Conservation (phyloP, 805 yeast species). For the Yarrowia alimentaria region DNA sequence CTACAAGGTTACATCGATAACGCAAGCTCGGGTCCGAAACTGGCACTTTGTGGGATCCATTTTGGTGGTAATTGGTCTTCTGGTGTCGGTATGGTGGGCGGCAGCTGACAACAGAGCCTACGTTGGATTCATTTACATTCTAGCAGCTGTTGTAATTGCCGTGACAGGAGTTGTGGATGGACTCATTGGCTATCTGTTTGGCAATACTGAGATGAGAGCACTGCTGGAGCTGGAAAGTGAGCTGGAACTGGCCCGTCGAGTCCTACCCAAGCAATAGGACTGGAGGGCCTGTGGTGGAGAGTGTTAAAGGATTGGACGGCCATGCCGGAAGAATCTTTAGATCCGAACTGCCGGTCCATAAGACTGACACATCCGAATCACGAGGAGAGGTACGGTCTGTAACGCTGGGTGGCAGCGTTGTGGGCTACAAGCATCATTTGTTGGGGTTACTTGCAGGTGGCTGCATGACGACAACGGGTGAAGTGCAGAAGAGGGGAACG, state of each 20-base stretch:
- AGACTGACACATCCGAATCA: too few relatives aligned
- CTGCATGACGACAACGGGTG: too few relatives aligned
- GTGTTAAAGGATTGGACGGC: too few relatives aligned
- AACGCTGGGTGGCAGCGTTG: too few relatives aligned
- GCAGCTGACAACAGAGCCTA: slow-evolving; percentile 52
- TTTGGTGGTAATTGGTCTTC: slow-evolving; percentile 50
- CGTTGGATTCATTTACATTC: slow-evolving; percentile 64
- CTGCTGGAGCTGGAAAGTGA: slow-evolving; percentile 72
- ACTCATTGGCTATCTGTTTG: slow-evolving; percentile 72
- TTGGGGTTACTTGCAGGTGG: too few relatives aligned
- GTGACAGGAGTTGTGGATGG: slow-evolving; percentile 74
- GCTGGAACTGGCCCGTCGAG: slow-evolving; percentile 44
- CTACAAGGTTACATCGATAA: slow-evolving; percentile 53
- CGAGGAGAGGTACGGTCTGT: too few relatives aligned
- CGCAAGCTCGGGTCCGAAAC: slow-evolving; percentile 65
- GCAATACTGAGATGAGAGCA: slow-evolving; percentile 76
- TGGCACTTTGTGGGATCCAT: slow-evolving; percentile 62
- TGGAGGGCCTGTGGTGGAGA: slow-evolving; percentile 1
- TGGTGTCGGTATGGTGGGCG: slow-evolving; percentile 59
- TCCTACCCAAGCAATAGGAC: slow-evolving; percentile 7
- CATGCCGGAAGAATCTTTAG: too few relatives aligned
- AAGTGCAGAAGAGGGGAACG: too few relatives aligned
- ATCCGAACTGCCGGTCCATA: too few relatives aligned
- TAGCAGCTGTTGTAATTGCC: slow-evolving; percentile 55
- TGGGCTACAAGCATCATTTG: too few relatives aligned